These are phyloP conservation scores for Hypocreales sp. DNA, from an alignment of 2,329 filamentous ascomycete species.

Conservation along the genomic window DNA sequence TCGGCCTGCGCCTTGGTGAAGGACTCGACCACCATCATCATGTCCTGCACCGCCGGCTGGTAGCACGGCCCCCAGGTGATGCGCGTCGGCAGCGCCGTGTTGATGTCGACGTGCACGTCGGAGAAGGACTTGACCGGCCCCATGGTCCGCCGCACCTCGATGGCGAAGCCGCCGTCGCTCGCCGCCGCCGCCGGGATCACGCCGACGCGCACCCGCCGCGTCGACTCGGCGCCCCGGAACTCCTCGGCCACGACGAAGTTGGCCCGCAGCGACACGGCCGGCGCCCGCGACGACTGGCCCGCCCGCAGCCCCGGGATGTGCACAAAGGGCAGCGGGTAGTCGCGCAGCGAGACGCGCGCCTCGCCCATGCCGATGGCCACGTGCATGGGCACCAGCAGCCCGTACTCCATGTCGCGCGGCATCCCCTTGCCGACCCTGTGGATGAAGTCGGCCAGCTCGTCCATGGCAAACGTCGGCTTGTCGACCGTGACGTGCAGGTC, in stretches of 20 bases:
- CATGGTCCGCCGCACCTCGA: slow-evolving; percentile 81
- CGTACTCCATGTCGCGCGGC: slow-evolving; percentile 80
- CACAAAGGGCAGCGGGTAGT: slow-evolving; percentile 84
- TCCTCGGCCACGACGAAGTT: slow-evolving; percentile 97
- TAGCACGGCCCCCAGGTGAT: slow-evolving; percentile 98
- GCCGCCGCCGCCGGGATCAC: slow-evolving; percentile 57
- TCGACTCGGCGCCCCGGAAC: slow-evolving; percentile 66
- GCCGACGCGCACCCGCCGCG: slow-evolving; percentile 64
- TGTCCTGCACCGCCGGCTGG: slow-evolving; percentile 94
- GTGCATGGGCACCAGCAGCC: slow-evolving; percentile 78
- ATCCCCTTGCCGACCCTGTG: slow-evolving; percentile 92
- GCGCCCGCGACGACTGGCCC: slow-evolving; percentile 62
- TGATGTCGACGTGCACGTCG: slow-evolving; percentile 81
- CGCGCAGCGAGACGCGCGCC: slow-evolving; percentile 68
- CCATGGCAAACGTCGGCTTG: slow-evolving; percentile 80
- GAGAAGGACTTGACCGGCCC: slow-evolving; percentile 95
- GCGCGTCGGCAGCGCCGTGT: slow-evolving; percentile 78
- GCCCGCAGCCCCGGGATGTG: slow-evolving; percentile 75
- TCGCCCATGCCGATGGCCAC: slow-evolving; percentile 84
- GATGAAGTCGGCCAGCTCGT: slow-evolving; percentile 70
- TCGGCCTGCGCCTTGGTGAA: slow-evolving; percentile 95
- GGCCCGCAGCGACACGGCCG: slow-evolving; percentile 70
- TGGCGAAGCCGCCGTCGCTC: slow-evolving; percentile 52
- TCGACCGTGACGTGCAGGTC: slow-evolving; percentile 78
- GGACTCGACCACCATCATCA: slow-evolving; percentile 98